Evolutionary conservation across 2,329 filamentous ascomycete species (phyloP).

Genomic region (Arachnomyces sp.): DNA sequence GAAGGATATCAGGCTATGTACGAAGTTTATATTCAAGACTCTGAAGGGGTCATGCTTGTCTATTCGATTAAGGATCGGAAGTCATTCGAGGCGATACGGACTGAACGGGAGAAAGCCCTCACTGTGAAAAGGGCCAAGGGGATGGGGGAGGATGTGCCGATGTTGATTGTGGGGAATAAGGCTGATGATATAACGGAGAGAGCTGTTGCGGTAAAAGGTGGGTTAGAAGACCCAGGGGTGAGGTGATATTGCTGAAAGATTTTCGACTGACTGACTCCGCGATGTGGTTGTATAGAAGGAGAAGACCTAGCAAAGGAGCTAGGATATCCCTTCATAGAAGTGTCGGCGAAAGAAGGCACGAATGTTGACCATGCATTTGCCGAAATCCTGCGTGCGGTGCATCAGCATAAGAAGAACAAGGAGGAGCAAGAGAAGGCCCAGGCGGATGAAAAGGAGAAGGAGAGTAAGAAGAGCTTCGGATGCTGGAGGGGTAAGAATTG

Average conservation of each 20-base stretch:
- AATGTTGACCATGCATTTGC: slow-evolving; percentile 98
- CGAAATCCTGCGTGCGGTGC: slow-evolving; percentile 85
- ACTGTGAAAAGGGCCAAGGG: too few relatives aligned
- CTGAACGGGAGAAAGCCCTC: too few relatives aligned
- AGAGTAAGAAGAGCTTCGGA: too few relatives aligned
- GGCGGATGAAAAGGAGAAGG: too few relatives aligned
- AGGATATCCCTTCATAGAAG: slow-evolving; percentile 93
- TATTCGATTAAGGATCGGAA: slow-evolving; percentile 63
- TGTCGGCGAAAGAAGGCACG: slow-evolving; percentile 95
- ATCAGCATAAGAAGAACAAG: slow-evolving; percentile 51
- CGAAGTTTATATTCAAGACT: slow-evolving; percentile 97
- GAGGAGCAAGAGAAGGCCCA: too few relatives aligned
- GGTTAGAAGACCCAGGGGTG: too few relatives aligned
- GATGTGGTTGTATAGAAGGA: slow-evolving; percentile 52
- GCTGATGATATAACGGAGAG: slow-evolving; percentile 92
- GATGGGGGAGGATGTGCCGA: slow-evolving; percentile 42
- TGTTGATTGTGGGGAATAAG: slow-evolving; percentile 99
- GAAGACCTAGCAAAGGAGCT: slow-evolving; percentile 84
- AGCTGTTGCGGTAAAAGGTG: slow-evolving; percentile 89
- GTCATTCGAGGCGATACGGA: too few relatives aligned
- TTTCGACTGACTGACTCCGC: too few relatives aligned
- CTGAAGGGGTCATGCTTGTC: slow-evolving; percentile 93
- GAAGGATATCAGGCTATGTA: slow-evolving; percentile 96
- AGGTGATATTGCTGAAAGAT: too few relatives aligned
- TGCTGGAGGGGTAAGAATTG: too few relatives aligned